Percentiles rank a stretch among this genome's conserved stretches.
phyloP scores from a whole-genome alignment of 129 eudicot genomes.

The Tagetes patula region DNA sequence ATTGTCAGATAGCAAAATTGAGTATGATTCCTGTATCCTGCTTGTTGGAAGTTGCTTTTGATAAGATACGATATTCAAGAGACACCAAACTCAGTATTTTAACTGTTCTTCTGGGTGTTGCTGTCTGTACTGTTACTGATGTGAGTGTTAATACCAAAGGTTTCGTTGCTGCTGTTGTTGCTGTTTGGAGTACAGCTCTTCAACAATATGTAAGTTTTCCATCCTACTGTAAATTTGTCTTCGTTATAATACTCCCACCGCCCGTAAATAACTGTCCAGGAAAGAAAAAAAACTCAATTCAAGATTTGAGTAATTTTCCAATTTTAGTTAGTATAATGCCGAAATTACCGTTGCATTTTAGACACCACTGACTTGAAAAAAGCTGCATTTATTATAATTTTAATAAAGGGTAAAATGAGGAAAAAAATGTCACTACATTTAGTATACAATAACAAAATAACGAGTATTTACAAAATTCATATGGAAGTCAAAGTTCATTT shows the following conservation, averaged over 20 bases:
- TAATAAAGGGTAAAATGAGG: neutral
- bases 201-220: conserved; percentile 69
- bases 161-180: conserved; percentile 68
- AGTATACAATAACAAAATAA: too few relatives aligned
- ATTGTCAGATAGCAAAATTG: conserved; percentile 67
- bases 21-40: conserved; percentile 87
- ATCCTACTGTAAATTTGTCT: neutral
- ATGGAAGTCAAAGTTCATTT: neutral
- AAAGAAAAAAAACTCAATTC: neutral
- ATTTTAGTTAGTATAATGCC: neutral
- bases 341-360: neutral
- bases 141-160: conserved; percentile 76
- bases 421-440: neutral
- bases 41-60: conserved; percentile 61
- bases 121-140: conserved; percentile 75
- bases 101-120: conserved; percentile 70
- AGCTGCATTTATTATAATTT: neutral
- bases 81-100: conserved; percentile 70
- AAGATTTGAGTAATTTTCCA: neutral
- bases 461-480: neutral
- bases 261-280: neutral
- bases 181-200: conserved; percentile 78
- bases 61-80: conserved; percentile 63
- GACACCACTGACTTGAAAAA: neutral
- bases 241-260: neutral